Base-by-base conservation (phyloP, 2,329 filamentous ascomycete species). In the Trichoderma sp. region DNA sequence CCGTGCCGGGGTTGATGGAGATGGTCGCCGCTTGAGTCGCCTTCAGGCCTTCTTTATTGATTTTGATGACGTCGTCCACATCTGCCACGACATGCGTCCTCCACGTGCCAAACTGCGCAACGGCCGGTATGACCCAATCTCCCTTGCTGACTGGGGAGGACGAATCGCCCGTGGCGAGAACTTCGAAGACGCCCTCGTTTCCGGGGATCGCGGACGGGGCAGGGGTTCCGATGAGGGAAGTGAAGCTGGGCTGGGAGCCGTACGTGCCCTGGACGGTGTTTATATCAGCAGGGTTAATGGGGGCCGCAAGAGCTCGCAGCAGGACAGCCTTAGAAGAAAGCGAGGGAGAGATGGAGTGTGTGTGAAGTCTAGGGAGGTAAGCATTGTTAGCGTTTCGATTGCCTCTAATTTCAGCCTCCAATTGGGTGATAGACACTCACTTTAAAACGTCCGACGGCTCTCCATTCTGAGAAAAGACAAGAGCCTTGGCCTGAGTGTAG, bases 231-330 rank as follows among this genome's bases (percentile, higher is more conserved):
- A 99, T 88, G 1, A 88, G 81, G 6, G 89, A 90, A 21, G 88
- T 90, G 81, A 97, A 94, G 56, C 87, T 83, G 0, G 94, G 94
- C 78, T 93, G 93, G 57, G 89, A 89, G 71, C 95, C 95, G 83
- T 99, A 99, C 4, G 95, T 94, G 73, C 96, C 96, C 84, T 99
- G 96, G 76, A 99, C 92, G 76, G 95, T 95, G 84, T 99, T 99
- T 80, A 99, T 92, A 82, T 99, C 96, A 76, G 96, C 94, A 29
- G 96, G 96, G 83, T 99, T 99, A 80, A 99, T 93, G 69, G 96
- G 93, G 0, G 94, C 89, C 37, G 94, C 92, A 75, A 99, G 92
- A 75, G 96, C 91, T 79, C 93, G 93, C 70, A 99, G 84, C 67
- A 95, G 94, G 74, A 96, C 81, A 58, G 86, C 82, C 59, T 80